These are phyloP conservation scores for Cercospora sp. DNA, from an alignment of 2,329 filamentous ascomycete genomes.

Conservation along the genomic window DNA sequence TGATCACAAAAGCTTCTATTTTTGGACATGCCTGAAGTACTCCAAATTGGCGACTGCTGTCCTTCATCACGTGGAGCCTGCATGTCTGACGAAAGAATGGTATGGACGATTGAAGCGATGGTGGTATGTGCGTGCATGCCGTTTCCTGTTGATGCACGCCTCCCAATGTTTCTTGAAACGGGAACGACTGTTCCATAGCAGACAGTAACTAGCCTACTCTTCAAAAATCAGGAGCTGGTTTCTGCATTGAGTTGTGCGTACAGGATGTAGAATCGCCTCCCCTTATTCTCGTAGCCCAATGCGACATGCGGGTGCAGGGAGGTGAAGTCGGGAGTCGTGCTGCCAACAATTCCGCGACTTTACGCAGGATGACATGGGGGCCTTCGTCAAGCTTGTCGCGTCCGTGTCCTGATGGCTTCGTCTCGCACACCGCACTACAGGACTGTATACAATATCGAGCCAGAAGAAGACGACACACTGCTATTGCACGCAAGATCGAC, in stretches of 20 bases:
- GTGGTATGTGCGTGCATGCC: not conserved
- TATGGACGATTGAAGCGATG: not conserved
- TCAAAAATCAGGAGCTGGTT: not conserved
- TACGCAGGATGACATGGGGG: conserved; percentile 1
- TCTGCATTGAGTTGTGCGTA: not conserved
- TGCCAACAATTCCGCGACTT: conserved; percentile 6
- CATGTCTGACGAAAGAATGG: not conserved
- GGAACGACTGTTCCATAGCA: not conserved
- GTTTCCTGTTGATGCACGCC: not conserved
- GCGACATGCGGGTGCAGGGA: conserved; percentile 7
- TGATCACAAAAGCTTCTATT: not conserved
- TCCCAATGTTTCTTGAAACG: not conserved
- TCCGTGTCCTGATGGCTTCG: not conserved
- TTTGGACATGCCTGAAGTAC: not conserved
- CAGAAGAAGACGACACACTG: not conserved
- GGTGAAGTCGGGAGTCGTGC: not conserved
- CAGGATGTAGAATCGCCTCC: not conserved
- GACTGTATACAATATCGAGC: not conserved
- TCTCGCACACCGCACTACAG: not conserved
- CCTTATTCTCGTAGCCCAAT: not conserved
- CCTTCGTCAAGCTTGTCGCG: not conserved
- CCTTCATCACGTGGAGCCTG: not conserved
- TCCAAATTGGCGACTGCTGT: not conserved
- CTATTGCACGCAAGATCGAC: not conserved
- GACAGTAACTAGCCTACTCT: not conserved